Evolutionary conservation across 139 green algal genomes (phyloP), one percentile per base, ranked within the genome.

Genomic region (Closterium sp.): DNA sequence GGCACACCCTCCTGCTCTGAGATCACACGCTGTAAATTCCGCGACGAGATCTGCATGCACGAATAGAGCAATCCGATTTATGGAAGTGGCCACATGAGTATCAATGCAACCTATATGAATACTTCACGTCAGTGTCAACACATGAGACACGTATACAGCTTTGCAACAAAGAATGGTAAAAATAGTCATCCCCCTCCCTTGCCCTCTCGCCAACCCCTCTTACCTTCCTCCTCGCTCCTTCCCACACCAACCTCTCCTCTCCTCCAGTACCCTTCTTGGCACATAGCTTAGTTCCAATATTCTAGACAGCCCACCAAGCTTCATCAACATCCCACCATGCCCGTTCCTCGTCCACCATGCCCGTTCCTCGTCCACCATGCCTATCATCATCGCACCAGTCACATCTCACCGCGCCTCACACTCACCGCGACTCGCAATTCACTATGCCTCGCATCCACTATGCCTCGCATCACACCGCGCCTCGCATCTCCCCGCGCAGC

Each of bases 11-110:
- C 93, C 79, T 95, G 90, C 70, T 95, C 88, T 34, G 93, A 62
- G 13, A 95, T 94, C 21, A 93, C 45, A 22, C 38, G 30, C 32
- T 95, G 93, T 3, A 95, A 30, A 45, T 95, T 95, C 32, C 94
- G 89, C 32, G 93, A 95, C 0, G 93, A 95, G 19, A 95, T 92
- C 92, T 94, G 91, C 62, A 91, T 4, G 2, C 17, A 22, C 2
- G 62, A 24, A 73, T 11, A 90, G 31, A 45, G 31, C 31, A 24
- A 89, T 31, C 22, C 42, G 88, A 1, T 30, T 62, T 2, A 30
- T 27, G 22, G 38, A 50, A 45, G 38, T 45, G 4, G 38, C 38
- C 38, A 45, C 38, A 45, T 0, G 38, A 45, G 38, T 45, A 4
- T 45, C 38, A 11, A 6, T 6, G 38, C n/a, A 45, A 4, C 38